Evolutionary conservation across 2,329 filamentous ascomycete genomes (phyloP), one percentile per base, ranked within the genome.

Genomic region (Sarocladium oryzae): DNA sequence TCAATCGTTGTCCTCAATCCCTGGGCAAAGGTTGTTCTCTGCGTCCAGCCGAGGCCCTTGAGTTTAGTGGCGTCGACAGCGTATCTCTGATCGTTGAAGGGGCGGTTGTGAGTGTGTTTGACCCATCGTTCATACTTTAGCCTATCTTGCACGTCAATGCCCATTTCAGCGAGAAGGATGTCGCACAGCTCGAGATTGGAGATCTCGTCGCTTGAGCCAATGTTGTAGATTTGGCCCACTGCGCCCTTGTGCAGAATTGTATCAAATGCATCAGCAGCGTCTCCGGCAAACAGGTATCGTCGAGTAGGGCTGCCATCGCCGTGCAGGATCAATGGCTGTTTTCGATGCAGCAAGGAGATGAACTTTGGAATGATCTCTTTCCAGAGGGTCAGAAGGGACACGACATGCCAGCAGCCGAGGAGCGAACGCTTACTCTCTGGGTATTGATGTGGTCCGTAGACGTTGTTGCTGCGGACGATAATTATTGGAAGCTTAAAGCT

Each of bases 341-440:
- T 70, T 16, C 85, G 77, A 60, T 85, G 79, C 15, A 91, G 74
- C 24, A 91, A 74, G 63, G 82, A 87, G 49, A 80, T 82, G 68
- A 92, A 92, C 63, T 90, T 91, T 28, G 88, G 86, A 51, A 92
- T 92, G 55, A 92, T 87, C 72, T 92, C 86, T 89, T 63, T 18
- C n/a, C n/a, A n/a, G 11, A 15, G n/a, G 11, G n/a, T 7, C 8
- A n/a, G 33, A 18, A 18, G 15, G 33, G 8, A 18, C 33, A n/a
- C 8, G 36, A 20, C 85, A 67, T n/a, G n/a, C n/a, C n/a, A n/a
- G n/a, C n/a, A n/a, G n/a, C n/a, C n/a, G n/a, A n/a, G n/a, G n/a
- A n/a, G n/a, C n/a, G n/a, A n/a, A n/a, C n/a, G n/a, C n/a, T n/a
- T 69, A 90, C 87, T 90, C 70, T 91, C 87, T 0, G 87, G 87